phyloP scores from a whole-genome alignment of 2,329 filamentous ascomycete species.

The Aspergillus carbonarius region DNA sequence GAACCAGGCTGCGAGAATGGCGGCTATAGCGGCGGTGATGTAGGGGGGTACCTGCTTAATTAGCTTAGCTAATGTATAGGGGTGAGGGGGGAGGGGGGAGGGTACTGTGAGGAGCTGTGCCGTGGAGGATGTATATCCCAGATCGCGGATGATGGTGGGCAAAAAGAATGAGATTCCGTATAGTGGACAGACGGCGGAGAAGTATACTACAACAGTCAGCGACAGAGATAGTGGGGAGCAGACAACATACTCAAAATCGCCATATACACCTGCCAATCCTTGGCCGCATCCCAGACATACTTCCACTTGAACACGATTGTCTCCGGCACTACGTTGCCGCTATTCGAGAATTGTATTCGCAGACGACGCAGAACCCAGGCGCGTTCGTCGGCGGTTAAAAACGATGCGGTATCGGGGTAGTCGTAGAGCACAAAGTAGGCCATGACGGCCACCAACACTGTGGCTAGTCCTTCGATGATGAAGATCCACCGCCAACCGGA shows the following conservation, averaged over 20 bases:
- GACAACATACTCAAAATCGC: slow-evolving; percentile 36
- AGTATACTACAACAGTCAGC: slow-evolving; percentile 34
- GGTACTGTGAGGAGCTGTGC: slow-evolving; percentile 44
- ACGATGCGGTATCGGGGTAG: slow-evolving; percentile 45
- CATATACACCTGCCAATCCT: slow-evolving; percentile 45
- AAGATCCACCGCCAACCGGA: slow-evolving; percentile 54
- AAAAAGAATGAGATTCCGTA: slow-evolving; percentile 44
- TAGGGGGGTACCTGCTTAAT: slow-evolving; percentile 28
- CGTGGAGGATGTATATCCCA: slow-evolving; percentile 41
- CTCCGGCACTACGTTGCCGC: slow-evolving; percentile 27
- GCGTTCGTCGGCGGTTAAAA: slow-evolving; percentile 43
- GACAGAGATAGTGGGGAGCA: no score
- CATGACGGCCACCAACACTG: slow-evolving; percentile 42
- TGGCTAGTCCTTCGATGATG: slow-evolving; percentile 51
- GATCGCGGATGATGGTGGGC: slow-evolving; percentile 43
- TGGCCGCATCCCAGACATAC: slow-evolving; percentile 42
- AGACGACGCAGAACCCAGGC: slow-evolving; percentile 40
- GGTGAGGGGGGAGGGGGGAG: no score
- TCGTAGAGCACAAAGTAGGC: slow-evolving; percentile 50
- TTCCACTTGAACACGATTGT: slow-evolving; percentile 37
- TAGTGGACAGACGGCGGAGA: slow-evolving; percentile 43
- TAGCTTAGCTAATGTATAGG: no score
- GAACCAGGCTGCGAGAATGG: slow-evolving; percentile 52
- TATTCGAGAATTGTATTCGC: slow-evolving; percentile 32
- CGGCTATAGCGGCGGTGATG: slow-evolving; percentile 39